Conservation (phyloP, 129 eudicot species). For the sunflower (Helianthus annuus) region HanXRQr2.0-SUNRISE NC_035444.2:33413261-33413760, state of each 20-base stretch:
- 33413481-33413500: neutral
- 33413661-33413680: conserved; percentile 37
- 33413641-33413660: conserved; percentile 27
- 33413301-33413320: conserved; percentile 39
- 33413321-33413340: neutral
- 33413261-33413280: conserved; percentile 27
- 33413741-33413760: conserved; percentile 20
- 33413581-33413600: neutral
- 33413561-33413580: neutral
- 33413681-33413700: conserved; percentile 32
- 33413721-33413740: neutral
- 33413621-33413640: neutral
- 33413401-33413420: neutral
- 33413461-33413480: neutral
- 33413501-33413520: neutral
- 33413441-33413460: neutral
- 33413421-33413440: neutral
- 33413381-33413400: neutral
- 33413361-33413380: neutral
- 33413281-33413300: conserved; percentile 21
- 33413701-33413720: conserved; percentile 8
- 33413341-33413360: neutral
- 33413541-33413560: neutral
- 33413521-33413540: neutral
- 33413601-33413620: neutral